phyloP scores from a whole-genome alignment of 208 protist species.

The Wallacemonas collosoma region DNA sequence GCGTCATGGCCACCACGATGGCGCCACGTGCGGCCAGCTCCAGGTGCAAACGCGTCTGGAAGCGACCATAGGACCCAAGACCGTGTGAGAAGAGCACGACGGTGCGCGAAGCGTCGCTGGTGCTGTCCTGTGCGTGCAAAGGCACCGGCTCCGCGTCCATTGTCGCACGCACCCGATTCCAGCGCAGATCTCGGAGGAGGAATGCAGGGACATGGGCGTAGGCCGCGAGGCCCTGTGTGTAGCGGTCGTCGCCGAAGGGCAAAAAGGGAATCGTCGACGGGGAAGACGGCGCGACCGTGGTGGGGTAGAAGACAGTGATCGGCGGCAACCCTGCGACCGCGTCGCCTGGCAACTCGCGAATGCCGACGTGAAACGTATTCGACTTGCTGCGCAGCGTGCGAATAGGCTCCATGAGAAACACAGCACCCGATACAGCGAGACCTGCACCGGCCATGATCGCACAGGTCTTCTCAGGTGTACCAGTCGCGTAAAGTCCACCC shows the following conservation, averaged over 20 bases:
- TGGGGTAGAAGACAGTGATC: slow-evolving; percentile 76
- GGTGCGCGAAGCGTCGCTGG: slow-evolving; percentile 20
- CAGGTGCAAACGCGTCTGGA: slow-evolving; percentile 68
- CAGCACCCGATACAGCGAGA: slow-evolving; percentile 7
- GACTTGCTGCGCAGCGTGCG: slow-evolving; percentile 40
- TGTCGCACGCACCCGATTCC: slow-evolving; percentile 32
- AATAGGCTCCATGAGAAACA: slow-evolving; percentile 54
- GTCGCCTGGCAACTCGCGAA: slow-evolving; percentile 37
- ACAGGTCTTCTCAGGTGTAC: background rate
- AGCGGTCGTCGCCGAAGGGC: slow-evolving; percentile 64
- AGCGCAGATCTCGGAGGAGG: slow-evolving; percentile 47
- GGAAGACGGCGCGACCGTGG: slow-evolving; percentile 7
- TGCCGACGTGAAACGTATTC: slow-evolving; percentile 48
- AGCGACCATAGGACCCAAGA: slow-evolving; percentile 50
- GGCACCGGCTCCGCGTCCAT: slow-evolving; percentile 34
- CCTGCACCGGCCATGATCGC: slow-evolving; percentile 25
- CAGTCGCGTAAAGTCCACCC: slow-evolving; percentile 6
- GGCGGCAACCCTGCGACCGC: slow-evolving; percentile 37
- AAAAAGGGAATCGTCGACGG: slow-evolving; percentile 34
- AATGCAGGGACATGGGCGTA: slow-evolving; percentile 56
- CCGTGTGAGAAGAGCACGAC: slow-evolving; percentile 85
- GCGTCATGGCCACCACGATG: slow-evolving; percentile 69
- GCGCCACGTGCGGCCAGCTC: slow-evolving; percentile 69
- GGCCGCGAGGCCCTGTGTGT: slow-evolving; percentile 48
- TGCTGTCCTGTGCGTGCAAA: slow-evolving; percentile 32